phyloP scores from a whole-genome alignment of 805 yeast genomes.

The Vanderwaltozyma yarrowii region DNA sequence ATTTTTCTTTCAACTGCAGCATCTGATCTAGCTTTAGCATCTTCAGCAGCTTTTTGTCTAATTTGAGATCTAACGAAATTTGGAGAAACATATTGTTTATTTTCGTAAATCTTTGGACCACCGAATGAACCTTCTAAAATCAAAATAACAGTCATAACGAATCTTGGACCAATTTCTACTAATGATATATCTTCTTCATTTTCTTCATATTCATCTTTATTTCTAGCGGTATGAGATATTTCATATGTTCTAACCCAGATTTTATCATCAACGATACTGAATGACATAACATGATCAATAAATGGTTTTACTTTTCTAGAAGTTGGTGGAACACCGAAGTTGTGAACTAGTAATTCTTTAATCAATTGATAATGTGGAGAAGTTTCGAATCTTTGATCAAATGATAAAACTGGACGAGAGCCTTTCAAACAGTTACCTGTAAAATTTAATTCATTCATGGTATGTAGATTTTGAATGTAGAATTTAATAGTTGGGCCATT shows the following conservation, averaged over 20 bases:
- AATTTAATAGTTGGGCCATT: constrained; percentile 96
- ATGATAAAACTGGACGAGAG: constrained; percentile 85
- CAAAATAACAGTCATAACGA: constrained; percentile 84
- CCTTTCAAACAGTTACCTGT: constrained; percentile 95
- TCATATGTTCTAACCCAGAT: constrained; percentile 95
- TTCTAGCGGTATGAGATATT: constrained; percentile 52
- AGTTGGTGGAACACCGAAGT: constrained; percentile 90
- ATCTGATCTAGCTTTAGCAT: constrained; percentile 68
- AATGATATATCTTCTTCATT: constrained; percentile 55
- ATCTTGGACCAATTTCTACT: constrained; percentile 94
- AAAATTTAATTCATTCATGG: constrained; percentile 90
- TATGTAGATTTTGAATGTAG: constrained; percentile 88
- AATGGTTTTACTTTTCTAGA: constrained; percentile 92
- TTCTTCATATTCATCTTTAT: constrained; percentile 42
- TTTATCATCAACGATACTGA: constrained; percentile 84
- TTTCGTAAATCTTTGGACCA: constrained; percentile 95
- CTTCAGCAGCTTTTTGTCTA: constrained; percentile 68
- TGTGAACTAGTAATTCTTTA: constrained; percentile 73
- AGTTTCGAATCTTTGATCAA: constrained; percentile 68
- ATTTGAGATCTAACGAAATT: constrained; percentile 87
- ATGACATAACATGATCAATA: constrained; percentile 88
- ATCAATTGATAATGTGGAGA: constrained; percentile 60
- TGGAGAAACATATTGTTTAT: constrained; percentile 94
- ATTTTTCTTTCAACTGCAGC: constrained; percentile 69
- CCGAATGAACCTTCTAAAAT: constrained; percentile 94